Percentiles rank a stretch among this genome's conserved stretches.
These are phyloP conservation scores for Lagerstroemia speciosa DNA, from an alignment of 345 rosid species.

Conservation along the genomic window DNA sequence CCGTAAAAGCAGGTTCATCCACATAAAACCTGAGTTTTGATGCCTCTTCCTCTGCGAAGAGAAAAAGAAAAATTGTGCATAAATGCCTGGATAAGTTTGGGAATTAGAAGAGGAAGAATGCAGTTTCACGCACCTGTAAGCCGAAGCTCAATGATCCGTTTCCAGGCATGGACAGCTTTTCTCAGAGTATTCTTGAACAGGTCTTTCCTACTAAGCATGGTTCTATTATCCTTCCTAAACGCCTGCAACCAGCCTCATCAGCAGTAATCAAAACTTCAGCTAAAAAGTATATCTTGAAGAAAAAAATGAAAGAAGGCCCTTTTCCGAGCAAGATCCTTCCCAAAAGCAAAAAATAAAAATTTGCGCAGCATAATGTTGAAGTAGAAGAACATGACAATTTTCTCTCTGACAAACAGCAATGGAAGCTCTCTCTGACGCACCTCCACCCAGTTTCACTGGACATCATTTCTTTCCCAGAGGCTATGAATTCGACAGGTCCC, in stretches of 20 bases:
- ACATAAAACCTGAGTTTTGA: conserved; percentile 48
- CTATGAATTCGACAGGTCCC: neutral
- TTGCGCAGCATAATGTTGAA: neutral
- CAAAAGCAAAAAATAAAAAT: neutral
- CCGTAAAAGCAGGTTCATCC: conserved; percentile 80
- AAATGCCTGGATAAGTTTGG: neutral
- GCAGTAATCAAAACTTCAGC: neutral
- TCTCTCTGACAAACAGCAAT: neutral
- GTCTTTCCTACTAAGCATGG: conserved; percentile 71
- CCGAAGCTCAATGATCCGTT: conserved; percentile 71
- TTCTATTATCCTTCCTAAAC: conserved; percentile 68
- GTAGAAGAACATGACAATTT: neutral
- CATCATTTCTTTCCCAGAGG: neutral
- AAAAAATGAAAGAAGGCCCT: neutral
- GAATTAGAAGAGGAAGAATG: neutral
- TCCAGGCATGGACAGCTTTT: conserved; percentile 88
- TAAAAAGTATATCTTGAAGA: neutral
- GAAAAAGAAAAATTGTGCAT: no score
- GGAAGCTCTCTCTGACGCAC: neutral
- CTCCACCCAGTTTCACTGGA: neutral
- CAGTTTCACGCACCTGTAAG: conserved; percentile 43
- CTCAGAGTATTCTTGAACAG: conserved; percentile 77
- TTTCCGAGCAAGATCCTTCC: neutral
- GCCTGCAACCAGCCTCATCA: conserved; percentile 28
- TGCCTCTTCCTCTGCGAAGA: conserved; percentile 81